phyloP scores from a whole-genome alignment of 2,329 filamentous ascomycete genomes.

The Colletotrichum tofieldiae region DNA sequence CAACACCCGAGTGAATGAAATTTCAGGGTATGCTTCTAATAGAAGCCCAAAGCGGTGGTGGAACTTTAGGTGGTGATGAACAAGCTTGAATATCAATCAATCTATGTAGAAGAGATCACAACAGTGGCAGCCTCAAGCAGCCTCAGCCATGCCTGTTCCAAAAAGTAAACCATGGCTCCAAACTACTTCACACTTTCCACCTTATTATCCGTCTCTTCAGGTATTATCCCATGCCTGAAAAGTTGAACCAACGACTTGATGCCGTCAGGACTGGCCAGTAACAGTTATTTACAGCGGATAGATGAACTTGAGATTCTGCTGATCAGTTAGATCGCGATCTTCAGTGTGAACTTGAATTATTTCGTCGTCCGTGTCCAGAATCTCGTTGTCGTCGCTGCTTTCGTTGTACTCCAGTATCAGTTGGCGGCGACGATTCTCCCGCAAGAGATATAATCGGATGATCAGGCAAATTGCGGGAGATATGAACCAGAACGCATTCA shows the following conservation, averaged over 20 bases:
- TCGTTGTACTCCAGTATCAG: conserved; percentile 28
- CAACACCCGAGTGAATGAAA: neutral
- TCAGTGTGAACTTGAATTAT: conserved; percentile 39
- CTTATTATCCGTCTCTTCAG: too few species aligned
- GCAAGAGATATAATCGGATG: too few species aligned
- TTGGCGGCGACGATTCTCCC: too few species aligned
- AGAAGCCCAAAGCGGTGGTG: neutral
- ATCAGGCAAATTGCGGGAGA: too few species aligned
- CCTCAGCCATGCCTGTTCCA: neutral
- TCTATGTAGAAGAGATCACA: neutral
- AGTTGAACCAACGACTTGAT: too few species aligned
- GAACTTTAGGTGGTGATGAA: neutral
- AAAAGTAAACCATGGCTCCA: neutral
- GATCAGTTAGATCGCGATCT: conserved; percentile 45
- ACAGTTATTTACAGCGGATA: conserved; percentile 51
- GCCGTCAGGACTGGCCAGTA: too few species aligned
- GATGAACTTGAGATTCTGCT: conserved; percentile 45
- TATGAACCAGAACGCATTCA: too few species aligned
- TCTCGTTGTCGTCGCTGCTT: neutral
- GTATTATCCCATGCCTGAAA: neutral
- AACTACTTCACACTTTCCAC: neutral
- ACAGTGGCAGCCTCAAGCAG: neutral
- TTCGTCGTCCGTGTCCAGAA: neutral
- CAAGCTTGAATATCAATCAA: neutral
- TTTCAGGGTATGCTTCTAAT: neutral